A percentile compares a stretch with the other conserved stretches of the same genome.
These are phyloP conservation scores for Zea luxurians DNA, from an alignment of 176 grass and related monocot species.

Conservation along the genomic window DNA sequence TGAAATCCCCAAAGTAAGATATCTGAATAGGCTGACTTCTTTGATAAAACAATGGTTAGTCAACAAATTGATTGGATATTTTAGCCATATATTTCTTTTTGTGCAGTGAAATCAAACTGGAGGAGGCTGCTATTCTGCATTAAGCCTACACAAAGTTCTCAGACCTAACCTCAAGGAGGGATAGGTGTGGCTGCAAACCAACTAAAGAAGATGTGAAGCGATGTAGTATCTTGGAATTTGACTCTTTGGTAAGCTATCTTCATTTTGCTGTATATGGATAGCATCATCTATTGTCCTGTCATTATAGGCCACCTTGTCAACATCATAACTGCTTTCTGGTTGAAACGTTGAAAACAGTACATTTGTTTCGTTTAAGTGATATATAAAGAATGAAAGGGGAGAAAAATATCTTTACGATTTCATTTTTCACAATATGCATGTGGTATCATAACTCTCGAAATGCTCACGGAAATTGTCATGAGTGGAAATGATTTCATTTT, in stretches of 20 bases:
- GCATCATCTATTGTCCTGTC: not conserved
- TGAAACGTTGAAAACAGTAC: not conserved
- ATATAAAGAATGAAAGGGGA: not conserved
- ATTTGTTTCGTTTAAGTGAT: not conserved
- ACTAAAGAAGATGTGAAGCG: conserved; percentile 95
- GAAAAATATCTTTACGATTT: not conserved
- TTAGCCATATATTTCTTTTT: conserved; percentile 7
- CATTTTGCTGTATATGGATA: not conserved
- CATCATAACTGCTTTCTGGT: too few species aligned
- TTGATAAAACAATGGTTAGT: not conserved
- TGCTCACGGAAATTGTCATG: not conserved
- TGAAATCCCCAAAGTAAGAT: conserved; percentile 87
- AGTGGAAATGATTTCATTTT: not conserved
- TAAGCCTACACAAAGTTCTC: conserved; percentile 93
- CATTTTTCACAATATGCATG: too few species aligned
- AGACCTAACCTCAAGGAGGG: conserved; percentile 86
- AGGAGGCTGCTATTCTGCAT: conserved; percentile 96
- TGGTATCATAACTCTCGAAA: not conserved
- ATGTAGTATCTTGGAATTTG: conserved; percentile 95
- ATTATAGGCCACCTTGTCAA: not conserved
- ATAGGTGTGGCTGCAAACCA: too few species aligned
- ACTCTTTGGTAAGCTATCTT: conserved; percentile 64
- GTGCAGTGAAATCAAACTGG: conserved; percentile 87
- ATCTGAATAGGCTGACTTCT: not conserved
- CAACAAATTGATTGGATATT: conserved; percentile 7